Conservation (phyloP, 331 rosid genomes). For the Acacia pycnantha region DNA sequence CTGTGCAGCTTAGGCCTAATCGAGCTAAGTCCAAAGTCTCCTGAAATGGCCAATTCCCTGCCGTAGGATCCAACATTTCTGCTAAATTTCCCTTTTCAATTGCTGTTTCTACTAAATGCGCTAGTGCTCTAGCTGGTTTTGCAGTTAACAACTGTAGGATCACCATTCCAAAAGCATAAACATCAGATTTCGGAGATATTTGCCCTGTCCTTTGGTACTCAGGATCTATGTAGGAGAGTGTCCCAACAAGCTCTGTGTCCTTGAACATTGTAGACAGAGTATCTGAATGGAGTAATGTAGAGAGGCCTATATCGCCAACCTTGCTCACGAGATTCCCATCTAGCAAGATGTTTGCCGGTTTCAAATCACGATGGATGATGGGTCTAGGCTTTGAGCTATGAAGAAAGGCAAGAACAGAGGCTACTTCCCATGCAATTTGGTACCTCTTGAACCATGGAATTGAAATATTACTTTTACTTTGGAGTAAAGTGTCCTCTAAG, state of each 20-base stretch:
- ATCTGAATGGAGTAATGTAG: slow-evolving; percentile 65
- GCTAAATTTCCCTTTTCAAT: slow-evolving; percentile 38
- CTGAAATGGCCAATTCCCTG: slow-evolving; percentile 84
- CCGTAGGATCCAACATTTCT: slow-evolving; percentile 72
- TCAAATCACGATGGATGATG: slow-evolving; percentile 90
- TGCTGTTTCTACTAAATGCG: slow-evolving; percentile 82
- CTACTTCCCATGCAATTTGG: slow-evolving; percentile 94
- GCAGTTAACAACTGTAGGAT: slow-evolving; percentile 82
- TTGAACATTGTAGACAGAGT: slow-evolving; percentile 44
- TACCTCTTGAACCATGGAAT: slow-evolving; percentile 91
- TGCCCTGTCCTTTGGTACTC: slow-evolving; percentile 87
- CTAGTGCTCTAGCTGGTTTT: slow-evolving; percentile 77
- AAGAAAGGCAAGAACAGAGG: slow-evolving; percentile 87
- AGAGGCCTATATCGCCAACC: slow-evolving; percentile 91
- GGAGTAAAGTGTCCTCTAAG: slow-evolving; percentile 75
- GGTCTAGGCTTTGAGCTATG: slow-evolving; percentile 84
- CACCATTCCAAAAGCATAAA: slow-evolving; percentile 92
- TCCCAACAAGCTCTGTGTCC: slow-evolving; percentile 80
- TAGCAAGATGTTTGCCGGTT: slow-evolving; percentile 94
- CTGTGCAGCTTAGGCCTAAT: slow-evolving; percentile 77
- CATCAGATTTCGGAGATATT: slow-evolving; percentile 82
- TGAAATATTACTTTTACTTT: slow-evolving; percentile 48
- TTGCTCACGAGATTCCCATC: slow-evolving; percentile 81
- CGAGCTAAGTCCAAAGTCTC: slow-evolving; percentile 68
- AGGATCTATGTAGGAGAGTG: slow-evolving; percentile 92